Percentiles rank a stretch among this genome's conserved stretches.
These are phyloP conservation scores for Picea sitchensis DNA, from an alignment of 75 land plant genomes.

Conservation along the genomic window DNA sequence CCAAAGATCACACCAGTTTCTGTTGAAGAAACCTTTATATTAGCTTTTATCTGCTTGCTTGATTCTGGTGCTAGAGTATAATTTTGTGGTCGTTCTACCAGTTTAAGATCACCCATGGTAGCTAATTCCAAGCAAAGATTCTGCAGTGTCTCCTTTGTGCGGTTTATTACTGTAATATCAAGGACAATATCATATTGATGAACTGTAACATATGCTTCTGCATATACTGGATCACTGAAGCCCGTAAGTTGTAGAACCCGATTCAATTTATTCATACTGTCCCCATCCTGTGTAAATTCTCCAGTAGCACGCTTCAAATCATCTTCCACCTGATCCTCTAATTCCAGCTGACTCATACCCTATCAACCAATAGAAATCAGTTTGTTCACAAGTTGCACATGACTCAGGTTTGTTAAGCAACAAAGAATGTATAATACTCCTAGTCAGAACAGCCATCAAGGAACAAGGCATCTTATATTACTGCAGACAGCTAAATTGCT, in stretches of 20 bases:
- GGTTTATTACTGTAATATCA: conserved; percentile 87
- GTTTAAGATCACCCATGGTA: conserved; percentile 95
- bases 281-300: conserved; percentile 78
- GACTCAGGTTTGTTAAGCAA: background rate
- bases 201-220: conserved; percentile 94
- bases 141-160: conserved; percentile 87
- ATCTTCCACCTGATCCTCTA: conserved; percentile 95
- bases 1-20: conserved; percentile 97
- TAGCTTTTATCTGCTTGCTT: conserved; percentile 88
- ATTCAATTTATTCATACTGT: conserved; percentile 77
- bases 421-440: background rate
- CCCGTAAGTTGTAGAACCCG: conserved; percentile 92
- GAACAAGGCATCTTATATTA: background rate
- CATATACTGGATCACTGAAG: conserved; percentile 95
- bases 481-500: background rate
- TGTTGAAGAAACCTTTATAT: conserved; percentile 94
- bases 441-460: background rate
- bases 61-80: conserved; percentile 90
- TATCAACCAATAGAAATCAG: conserved; percentile 21
- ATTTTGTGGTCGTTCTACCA: conserved; percentile 93
- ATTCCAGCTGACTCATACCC: conserved; percentile 96
- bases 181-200: conserved; percentile 97
- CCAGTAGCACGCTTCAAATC: conserved; percentile 95
- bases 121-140: conserved; percentile 90
- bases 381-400: background rate